Evolutionary conservation across 1,284 basidiomycete species (phyloP), one percentile per base, ranked within the genome.

Genomic region (Fistulina hepatica): DNA sequence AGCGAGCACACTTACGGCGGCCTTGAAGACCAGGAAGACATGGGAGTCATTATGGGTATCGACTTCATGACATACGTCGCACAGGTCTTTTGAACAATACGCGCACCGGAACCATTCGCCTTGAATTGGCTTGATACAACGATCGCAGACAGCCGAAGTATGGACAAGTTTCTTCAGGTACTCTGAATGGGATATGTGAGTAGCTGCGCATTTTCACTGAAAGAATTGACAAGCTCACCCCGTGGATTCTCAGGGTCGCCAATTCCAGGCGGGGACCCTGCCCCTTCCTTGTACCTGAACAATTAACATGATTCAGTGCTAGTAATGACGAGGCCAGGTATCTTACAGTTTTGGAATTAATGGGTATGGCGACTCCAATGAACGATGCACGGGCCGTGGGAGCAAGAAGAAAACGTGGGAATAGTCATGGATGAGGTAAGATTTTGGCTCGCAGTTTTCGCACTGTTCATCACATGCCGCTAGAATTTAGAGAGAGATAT

Each of bases 31-130:
- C 21, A 90, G 65, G 58, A 92, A 93, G 27, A 86, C 63, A 53
- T 93, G 89, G 3, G 73, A 76, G 39, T 73, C 65, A 49, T 91
- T 73, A 52, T 93, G 89, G 28, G 80, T 81, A 47, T 86, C 84
- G 21, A 84, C 60, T 40, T 61, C 65, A 53, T 90, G 81, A 45
- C 89, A 91, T 22, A 69, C 69, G 39, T 77, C 74, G 57, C 89
- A 92, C 13, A 91, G 64, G 55, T 92, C 89, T 45, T 71, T 76
- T 4, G 72, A 69, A 52, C 90, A 94, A 53, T 89, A 88, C 2
- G 76, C 86, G 52, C 90, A 94, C 46, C 83, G 73, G 57, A 82
- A 82, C 90, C 90, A 94, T 45, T 75, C 73, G 6, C 90, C 90
- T 17, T 67, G 59, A 43, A 93, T 90, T 24, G 60, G 64, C 17